phyloP scores from a whole-genome alignment of 768 basidiomycete genomes.

The Pisolithus microcarpus region DNA sequence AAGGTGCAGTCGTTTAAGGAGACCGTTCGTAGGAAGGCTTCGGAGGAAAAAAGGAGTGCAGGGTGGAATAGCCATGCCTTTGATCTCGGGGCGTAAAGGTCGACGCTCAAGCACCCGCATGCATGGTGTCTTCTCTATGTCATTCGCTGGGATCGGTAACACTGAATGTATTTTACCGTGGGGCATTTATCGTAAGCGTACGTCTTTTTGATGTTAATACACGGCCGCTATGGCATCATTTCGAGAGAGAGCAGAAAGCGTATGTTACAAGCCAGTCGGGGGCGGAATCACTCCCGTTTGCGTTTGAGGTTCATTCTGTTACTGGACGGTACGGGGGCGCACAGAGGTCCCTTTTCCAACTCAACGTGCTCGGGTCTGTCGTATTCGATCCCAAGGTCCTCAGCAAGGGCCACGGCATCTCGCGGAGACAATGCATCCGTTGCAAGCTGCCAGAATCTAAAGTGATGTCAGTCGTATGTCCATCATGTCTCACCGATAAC shows the following conservation, averaged over 20 bases:
- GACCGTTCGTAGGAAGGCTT: slow-evolving; percentile 36
- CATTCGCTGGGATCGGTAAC: no score
- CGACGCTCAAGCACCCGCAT: no score
- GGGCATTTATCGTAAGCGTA: no score
- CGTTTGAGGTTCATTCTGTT: slow-evolving; percentile 39
- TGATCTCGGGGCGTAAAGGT: slow-evolving; percentile 20
- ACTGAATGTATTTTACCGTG: no score
- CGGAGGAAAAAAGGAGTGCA: slow-evolving; percentile 26
- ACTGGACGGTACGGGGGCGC: slow-evolving; percentile 26
- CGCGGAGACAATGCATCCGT: slow-evolving; percentile 63
- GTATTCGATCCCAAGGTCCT: slow-evolving; percentile 74
- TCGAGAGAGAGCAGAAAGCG: no score
- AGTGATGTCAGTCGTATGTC: not conserved
- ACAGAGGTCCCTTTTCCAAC: slow-evolving; percentile 61
- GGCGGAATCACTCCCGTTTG: slow-evolving; percentile 33
- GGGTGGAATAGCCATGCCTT: slow-evolving; percentile 51
- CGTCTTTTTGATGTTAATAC: no score
- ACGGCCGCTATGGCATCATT: no score
- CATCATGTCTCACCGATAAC: not conserved
- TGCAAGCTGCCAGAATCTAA: slow-evolving; percentile 69
- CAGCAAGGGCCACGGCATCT: slow-evolving; percentile 57
- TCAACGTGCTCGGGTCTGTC: slow-evolving; percentile 66
- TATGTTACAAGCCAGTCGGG: no score
- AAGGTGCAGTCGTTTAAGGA: slow-evolving; percentile 37
- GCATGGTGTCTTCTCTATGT: no score